Base-by-base conservation (phyloP, 192 early-diverging fungal species). In the Coemansia sp. region DNA sequence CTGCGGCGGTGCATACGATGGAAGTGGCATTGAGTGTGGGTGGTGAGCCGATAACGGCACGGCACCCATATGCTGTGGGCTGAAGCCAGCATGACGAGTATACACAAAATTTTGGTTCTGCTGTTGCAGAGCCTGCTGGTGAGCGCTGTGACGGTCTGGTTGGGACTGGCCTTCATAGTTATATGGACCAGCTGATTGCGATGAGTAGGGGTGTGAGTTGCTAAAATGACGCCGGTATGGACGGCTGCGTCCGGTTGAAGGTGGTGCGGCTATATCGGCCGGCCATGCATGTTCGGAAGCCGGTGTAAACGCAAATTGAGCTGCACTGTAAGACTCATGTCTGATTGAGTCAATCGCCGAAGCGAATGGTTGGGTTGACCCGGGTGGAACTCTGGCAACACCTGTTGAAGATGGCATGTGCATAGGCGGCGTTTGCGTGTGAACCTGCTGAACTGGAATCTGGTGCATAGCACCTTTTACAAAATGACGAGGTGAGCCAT, bases 81-180 rank as follows among this genome's bases (percentile, higher is more conserved):
- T n/a, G 40, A 44, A 44, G 14, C 40, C 40, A 44, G 40, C 40
- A 44, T 44, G 40, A n/a, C 40, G 40, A 44, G 40, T 15, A 15
- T 44, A n/a, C 40, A 44, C 15, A 44, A 44, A n/a, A 12, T 12
- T n/a, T 44, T 44, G 40, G 14, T 44, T 12, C 40, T 44, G 40
- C 40, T 44, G 40, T 44, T 44, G 40, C 15, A 44, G 7, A 52
- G 50, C 10, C 50, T 52, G 50, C 50, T 52, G 50, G 21, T 52
- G 48, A 7, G 48, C 17, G 50, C 10, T 25, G 50, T 20, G 20
- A n/a, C 40, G 40, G 12, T 44, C 40, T 44, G 4, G 11, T 15
- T 44, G 40, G 15, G 40, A n/a, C 17, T 21, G 50, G 1, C 20
- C 23, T 5, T 52, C 50, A 21, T 52, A 52, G 19, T 19, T 25